A percentile compares a stretch with the other conserved stretches of the same genome.
phyloP scores from a whole-genome alignment of 495 filamentous ascomycete genomes.

The Penicillium odoratum region DNA sequence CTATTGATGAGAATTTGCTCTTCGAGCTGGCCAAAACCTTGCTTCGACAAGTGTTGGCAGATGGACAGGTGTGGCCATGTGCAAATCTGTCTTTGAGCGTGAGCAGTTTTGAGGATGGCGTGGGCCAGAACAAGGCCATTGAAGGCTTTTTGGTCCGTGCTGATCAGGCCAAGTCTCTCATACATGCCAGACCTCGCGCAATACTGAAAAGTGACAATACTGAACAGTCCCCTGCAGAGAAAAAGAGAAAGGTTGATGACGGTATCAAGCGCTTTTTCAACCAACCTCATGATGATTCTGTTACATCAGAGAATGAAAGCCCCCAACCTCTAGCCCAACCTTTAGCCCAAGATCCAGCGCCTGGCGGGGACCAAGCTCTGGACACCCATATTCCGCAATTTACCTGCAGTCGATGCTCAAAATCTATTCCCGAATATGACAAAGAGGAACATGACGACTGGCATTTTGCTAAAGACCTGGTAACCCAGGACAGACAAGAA shows the following conservation, averaged over 20 bases:
- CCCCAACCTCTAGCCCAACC: not conserved
- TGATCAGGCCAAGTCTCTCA: conserved; percentile 62
- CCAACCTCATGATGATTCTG: conserved; percentile 21
- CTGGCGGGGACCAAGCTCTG: not conserved
- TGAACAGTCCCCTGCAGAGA: conserved; percentile 22
- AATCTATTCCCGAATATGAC: conserved; percentile 52
- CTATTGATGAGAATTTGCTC: conserved; percentile 69
- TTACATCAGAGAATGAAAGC: conserved; percentile 9
- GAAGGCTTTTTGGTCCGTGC: conserved; percentile 80
- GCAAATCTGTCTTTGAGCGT: conserved; percentile 81
- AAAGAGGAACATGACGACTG: conserved; percentile 86
- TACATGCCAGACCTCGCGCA: conserved; percentile 15
- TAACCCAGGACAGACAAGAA: conserved; percentile 55
- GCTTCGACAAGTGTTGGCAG: conserved; percentile 71
- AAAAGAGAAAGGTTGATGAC: conserved; percentile 38
- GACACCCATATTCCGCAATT: conserved; percentile 6
- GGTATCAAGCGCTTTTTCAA: conserved; percentile 39
- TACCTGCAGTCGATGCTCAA: conserved; percentile 67
- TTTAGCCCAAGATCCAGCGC: not conserved
- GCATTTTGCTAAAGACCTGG: conserved; percentile 90
- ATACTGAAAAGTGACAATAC: conserved; percentile 7
- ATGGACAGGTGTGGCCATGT: conserved; percentile 85
- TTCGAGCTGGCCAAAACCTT: conserved; percentile 76
- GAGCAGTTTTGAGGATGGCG: conserved; percentile 85
- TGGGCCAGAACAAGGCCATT: conserved; percentile 81